Evolutionary conservation across 805 yeast species (phyloP).

Genomic region (Saccharomyces mikatae): DNA sequence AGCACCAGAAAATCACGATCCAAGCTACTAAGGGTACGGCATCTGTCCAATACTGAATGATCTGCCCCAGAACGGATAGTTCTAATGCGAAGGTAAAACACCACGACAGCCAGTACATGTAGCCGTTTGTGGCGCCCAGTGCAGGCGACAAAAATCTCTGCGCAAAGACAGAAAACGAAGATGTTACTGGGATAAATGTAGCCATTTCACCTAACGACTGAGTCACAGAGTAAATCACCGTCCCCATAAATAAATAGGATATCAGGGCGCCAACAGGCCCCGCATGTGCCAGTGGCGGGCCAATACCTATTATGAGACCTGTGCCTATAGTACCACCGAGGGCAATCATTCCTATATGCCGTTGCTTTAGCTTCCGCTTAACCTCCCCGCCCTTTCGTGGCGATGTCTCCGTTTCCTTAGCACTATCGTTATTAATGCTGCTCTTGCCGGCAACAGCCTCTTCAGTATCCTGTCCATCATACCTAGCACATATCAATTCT

Average conservation of each 20-base stretch:
- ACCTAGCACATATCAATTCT: neutral
- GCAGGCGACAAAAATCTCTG: slow-evolving; percentile 57
- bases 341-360: slow-evolving; percentile 65
- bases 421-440: neutral
- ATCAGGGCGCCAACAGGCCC: slow-evolving; percentile 57
- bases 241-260: slow-evolving; percentile 53
- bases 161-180: slow-evolving; percentile 58
- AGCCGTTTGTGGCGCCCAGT: slow-evolving; percentile 58
- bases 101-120: slow-evolving; percentile 68
- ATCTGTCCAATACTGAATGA: slow-evolving; percentile 51
- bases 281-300: slow-evolving; percentile 5
- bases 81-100: slow-evolving; percentile 65
- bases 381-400: neutral
- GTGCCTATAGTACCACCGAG: slow-evolving; percentile 72
- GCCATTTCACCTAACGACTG: slow-evolving; percentile 73
- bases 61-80: slow-evolving; percentile 57
- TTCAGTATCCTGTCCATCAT: neutral
- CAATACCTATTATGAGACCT: slow-evolving; percentile 54
- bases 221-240: slow-evolving; percentile 55
- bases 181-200: slow-evolving; percentile 56
- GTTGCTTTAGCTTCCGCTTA: slow-evolving; percentile 47
- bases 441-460: neutral
- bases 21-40: slow-evolving; percentile 63
- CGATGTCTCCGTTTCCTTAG: neutral
- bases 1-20: slow-evolving; percentile 53